Base-by-base conservation (phyloP, 176 grass and related monocot species). In the Hsuehochloa calcarea region DNA sequence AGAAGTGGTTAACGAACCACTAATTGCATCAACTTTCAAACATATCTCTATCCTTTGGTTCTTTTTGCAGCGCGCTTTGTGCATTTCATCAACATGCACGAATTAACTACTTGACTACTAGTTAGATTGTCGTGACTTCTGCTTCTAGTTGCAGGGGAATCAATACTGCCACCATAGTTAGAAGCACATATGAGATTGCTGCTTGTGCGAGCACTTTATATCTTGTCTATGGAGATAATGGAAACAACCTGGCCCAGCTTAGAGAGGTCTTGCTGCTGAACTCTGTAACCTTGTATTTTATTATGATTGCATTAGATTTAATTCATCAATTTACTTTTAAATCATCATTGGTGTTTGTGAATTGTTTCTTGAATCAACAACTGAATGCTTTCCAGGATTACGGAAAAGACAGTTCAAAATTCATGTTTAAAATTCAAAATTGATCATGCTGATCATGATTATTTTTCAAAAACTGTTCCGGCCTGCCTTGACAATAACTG, bases 171-270 rank as follows among this genome's bases (percentile, higher is more conserved):
- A 62, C 25, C 68, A 78, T 88, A 55, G 72, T 67, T 79, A 84
- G 81, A 76, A 88, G 72, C 35, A 79, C 81, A 56, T 88, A 84
- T 14, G 81, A 88, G 74, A 71, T 82, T 79, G 74, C 68, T 78
- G 46, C 70, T 84, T 79, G 74, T 20, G 56, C 46, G 49, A 74
- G 63, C 38, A 44, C 75, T 74, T 66, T 87, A 75, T 25, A n/a
- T 81, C 38, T 81, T 87, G 49, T 87, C 19, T 59, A 82, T 75
- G 85, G 78, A 79, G 74, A 88, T 72, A 31, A 65, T n/a, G 81
- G 81, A 54, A 72, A 55, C 51, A 70, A 84, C 65, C 29, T 88
- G 66, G 40, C 56, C 65, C 58, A 55, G 54, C 80, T 88, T 77
- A 84, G 55, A 88, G 54, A 88, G 86, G 80, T 88, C 45, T 72